These are phyloP conservation scores for Pichia sp. DNA, from an alignment of 1,139 yeast species.

Conservation along the genomic window DNA sequence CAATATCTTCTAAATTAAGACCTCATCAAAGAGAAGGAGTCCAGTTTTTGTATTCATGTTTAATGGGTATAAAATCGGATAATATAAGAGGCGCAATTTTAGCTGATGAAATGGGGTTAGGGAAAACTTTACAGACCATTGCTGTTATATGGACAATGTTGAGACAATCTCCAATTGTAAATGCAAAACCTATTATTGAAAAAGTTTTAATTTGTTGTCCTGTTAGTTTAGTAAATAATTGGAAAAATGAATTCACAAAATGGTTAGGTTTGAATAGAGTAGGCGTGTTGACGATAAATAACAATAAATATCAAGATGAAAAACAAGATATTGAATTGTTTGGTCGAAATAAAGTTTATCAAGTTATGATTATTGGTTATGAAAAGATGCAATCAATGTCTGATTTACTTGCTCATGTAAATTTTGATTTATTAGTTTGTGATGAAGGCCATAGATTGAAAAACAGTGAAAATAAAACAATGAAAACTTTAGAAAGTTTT, in stretches of 20 bases:
- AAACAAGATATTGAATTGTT: constrained; percentile 56
- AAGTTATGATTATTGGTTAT: constrained; percentile 80
- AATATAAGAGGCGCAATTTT: constrained; percentile 71
- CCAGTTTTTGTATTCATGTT: constrained; percentile 69
- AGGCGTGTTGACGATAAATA: constrained; percentile 45
- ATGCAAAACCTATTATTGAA: constrained; percentile 34
- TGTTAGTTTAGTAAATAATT: constrained; percentile 78
- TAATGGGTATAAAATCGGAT: constrained; percentile 55
- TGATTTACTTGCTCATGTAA: constrained; percentile 42
- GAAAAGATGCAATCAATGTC: constrained; percentile 63
- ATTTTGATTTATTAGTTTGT: constrained; percentile 74
- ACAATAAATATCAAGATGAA: constrained; percentile 46
- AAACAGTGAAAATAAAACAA: constrained; percentile 60
- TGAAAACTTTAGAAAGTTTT: constrained; percentile 54
- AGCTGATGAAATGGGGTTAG: constrained; percentile 98
- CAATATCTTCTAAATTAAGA: constrained; percentile 49
- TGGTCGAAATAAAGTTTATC: constrained; percentile 65
- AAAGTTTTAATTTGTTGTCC: constrained; percentile 86
- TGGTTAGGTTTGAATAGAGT: constrained; percentile 75
- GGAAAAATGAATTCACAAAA: constrained; percentile 83
- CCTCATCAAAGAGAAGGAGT: constrained; percentile 88
- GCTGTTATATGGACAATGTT: constrained; percentile 77
- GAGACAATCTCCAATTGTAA: constrained; percentile 58
- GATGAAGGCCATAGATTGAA: constrained; percentile 94
- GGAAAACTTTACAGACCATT: constrained; percentile 86